Conservation (phyloP, 2,329 filamentous ascomycete genomes). For the Trichothecium roseum region DNA sequence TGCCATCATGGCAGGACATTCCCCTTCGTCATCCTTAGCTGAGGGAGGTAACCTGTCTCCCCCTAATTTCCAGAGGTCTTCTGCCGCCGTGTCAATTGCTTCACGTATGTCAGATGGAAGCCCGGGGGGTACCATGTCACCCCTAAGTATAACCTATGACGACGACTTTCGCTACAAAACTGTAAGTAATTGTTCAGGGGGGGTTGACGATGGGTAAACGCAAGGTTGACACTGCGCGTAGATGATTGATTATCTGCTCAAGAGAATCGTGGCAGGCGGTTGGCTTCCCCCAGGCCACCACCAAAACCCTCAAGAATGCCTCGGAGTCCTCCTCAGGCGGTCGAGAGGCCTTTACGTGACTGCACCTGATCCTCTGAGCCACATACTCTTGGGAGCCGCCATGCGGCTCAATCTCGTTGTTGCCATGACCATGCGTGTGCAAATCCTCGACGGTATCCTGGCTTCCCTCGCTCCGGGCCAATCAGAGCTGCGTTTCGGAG, state of each 20-base stretch:
- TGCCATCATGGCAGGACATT: conserved; percentile 1
- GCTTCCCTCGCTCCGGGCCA: conserved; percentile 26
- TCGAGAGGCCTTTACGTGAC: conserved; percentile 29
- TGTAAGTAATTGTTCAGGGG: conserved; percentile 8
- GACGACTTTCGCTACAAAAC: conserved; percentile 20
- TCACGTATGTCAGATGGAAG: background rate
- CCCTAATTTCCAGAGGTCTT: background rate
- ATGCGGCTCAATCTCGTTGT: conserved; percentile 33
- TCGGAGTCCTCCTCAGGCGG: conserved; percentile 26
- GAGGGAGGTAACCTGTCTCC: too few species aligned
- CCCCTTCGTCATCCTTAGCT: background rate
- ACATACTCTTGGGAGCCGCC: conserved; percentile 27
- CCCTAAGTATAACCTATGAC: conserved; percentile 9
- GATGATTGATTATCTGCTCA: conserved; percentile 21
- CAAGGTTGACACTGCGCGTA: conserved; percentile 3
- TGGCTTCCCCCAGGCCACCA: conserved; percentile 15
- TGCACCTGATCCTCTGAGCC: conserved; percentile 26
- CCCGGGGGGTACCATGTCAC: background rate
- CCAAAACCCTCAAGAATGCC: conserved; percentile 11
- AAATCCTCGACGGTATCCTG: conserved; percentile 34
- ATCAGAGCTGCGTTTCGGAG: conserved; percentile 28
- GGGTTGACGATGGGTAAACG: background rate
- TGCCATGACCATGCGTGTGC: conserved; percentile 37
- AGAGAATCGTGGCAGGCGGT: conserved; percentile 15
- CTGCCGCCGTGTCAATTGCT: conserved; percentile 1